These are phyloP conservation scores for Lasiodiplodia citricola DNA, from an alignment of 2,329 filamentous ascomycete species.

Conservation along the genomic window DNA sequence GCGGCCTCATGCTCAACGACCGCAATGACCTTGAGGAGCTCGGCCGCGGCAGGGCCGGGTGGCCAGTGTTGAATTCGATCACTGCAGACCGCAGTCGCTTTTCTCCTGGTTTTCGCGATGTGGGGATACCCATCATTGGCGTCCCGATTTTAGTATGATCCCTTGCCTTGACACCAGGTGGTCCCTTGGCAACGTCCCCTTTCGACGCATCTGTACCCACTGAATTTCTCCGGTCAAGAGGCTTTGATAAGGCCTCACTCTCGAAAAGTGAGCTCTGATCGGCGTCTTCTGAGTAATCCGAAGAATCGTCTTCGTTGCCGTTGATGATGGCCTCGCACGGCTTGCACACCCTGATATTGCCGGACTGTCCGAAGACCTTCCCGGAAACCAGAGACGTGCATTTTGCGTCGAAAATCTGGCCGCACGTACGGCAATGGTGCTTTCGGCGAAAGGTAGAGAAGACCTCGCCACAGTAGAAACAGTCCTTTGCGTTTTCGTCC, in stretches of 20 bases:
- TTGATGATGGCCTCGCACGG: constrained; percentile 91
- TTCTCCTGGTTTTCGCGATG: constrained; percentile 69
- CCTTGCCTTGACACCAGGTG: constrained; percentile 30
- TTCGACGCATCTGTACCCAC: constrained; percentile 34
- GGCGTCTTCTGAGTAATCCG: constrained; percentile 85
- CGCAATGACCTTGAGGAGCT: constrained; percentile 89
- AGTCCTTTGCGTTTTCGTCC: constrained; percentile 97
- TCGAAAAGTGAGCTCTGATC: constrained; percentile 64
- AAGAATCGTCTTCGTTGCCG: constrained; percentile 86
- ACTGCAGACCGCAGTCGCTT: constrained; percentile 84
- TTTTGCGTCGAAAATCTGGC: constrained; percentile 98
- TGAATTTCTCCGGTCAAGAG: constrained; percentile 17
- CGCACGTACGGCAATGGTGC: constrained; percentile 92
- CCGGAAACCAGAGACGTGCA: constrained; percentile 93
- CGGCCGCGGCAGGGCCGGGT: constrained; percentile 80
- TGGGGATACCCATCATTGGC: constrained; percentile 69
- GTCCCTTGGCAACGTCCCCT: constrained; percentile 7
- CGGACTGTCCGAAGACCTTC: constrained; percentile 82
- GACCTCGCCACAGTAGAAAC: constrained; percentile 86
- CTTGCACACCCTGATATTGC: constrained; percentile 87
- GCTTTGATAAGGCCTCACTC: constrained; percentile 32
- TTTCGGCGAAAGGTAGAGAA: constrained; percentile 96
- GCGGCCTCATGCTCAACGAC: constrained; percentile 71
- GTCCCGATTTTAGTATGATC: constrained; percentile 54
- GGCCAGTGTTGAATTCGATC: constrained; percentile 80